Evolutionary conservation across 306 rosid genomes (phyloP), one percentile per base, ranked within the genome.

Genomic region (Oemleria cerasiformis): DNA sequence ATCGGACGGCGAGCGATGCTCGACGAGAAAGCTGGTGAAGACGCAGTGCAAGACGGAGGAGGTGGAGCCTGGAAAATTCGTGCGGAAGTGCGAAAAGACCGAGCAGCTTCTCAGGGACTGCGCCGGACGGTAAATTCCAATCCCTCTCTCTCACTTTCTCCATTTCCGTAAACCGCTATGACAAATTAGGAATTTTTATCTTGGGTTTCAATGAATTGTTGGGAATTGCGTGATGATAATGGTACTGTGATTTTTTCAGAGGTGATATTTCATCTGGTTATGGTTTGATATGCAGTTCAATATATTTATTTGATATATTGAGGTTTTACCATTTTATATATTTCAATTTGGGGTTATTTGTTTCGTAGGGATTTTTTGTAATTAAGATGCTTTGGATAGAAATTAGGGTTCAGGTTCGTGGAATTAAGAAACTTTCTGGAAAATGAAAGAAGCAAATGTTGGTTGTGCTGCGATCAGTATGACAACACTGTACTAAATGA

Each of bases 31-130:
- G 75, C 80, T 87, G 42, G 86, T 88, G 53, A 87, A 57, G 73
- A 83, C 87, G 53, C 90, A 86, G 80, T 93, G 98, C 90, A 81
- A 60, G 74, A 91, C 91, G 12, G 91, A 88, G 81, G 95, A 88
- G 86, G 94, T 84, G 17, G 88, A 86, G 80, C 87, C 95, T 5
- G 97, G 96, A 65, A 89, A 85, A 79, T 88, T 94, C 76, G 6
- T 94, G 64, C 67, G 84, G 19, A 94, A 89, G 80, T 94, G 98
- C 80, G 85, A 91, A 83, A 93, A 84, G 84, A 86, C 95, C 14
- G 95, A 91, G 78, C 83, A 94, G 88, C 42, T 87, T 74, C 85
- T 94, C 70, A 74, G 78, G 77, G 87, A 85, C 73, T 91, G 94
- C 79, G 50, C 80, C n/a, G 97, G 96, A 63, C 81, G 79, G 97